Base-by-base conservation (phyloP, 768 basidiomycete genomes). In the Chalciporus chontae region DNA sequence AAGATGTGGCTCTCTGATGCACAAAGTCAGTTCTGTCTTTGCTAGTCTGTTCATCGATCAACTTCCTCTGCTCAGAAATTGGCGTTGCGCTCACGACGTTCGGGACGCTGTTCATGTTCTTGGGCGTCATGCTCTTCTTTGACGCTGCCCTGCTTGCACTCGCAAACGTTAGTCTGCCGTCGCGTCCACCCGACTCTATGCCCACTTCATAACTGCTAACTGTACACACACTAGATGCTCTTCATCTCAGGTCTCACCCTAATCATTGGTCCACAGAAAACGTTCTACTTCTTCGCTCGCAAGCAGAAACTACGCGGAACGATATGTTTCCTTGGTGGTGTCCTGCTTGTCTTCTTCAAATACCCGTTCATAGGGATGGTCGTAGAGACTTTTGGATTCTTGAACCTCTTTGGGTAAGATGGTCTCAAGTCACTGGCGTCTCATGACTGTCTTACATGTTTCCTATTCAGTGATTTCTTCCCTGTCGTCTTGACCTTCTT, bases 401-500 rank as follows among this genome's bases (percentile, higher is more conserved):
- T 98, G 61, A 97, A 96, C 67, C 77, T 99, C 38, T 99, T 99
- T 64, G 95, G 95, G 95, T 98, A 65, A 43, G 52, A 21, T 21
- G 2, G 21, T 4, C 21, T 21, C 21, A 21, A 21, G 21, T 21
- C 21, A 21, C 21, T 21, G 10, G 6, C 23, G 39, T 37, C 8
- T 29, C 6, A 27, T 13, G n/a, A 40, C 7, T 45, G 26, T 40
- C 50, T 59, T 26, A 54, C 41, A 26, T n/a, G 3, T 45, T 19
- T n/a, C 39, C 3, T 11, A 26, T 36, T 40, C 71, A 98, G 95
- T 40, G 95, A 97, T 71, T 99, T 99, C 77, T 98, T 98, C 81
- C 96, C 96, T 6, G 96, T 98, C 52, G 87, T 99, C 48, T 75
- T 99, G 43, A 94, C 92, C n/a, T 97, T 98, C 77, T 71, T 98